Base-by-base conservation (phyloP, 257 asterid species). In the Capsicum chinense region DNA sequence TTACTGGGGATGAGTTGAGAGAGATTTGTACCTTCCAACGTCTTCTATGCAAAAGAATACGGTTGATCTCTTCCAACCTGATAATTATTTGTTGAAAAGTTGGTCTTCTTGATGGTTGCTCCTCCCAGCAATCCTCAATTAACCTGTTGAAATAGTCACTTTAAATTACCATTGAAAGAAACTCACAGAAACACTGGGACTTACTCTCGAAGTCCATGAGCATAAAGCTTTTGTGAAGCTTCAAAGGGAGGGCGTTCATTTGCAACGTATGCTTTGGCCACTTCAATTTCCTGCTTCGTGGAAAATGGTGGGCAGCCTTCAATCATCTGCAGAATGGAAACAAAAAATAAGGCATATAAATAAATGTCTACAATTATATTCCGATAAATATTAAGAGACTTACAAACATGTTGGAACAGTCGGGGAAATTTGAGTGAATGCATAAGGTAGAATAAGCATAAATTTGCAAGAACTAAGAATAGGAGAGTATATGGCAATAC, bases 201-300 rank as follows among this genome's bases (percentile, higher is more conserved):
- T 91, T 90, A 95, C 98, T 89, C 93, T 89, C 88, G 90, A 63
- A 95, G 89, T 82, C 94, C 97, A 87, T 89, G 83, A 58, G 91
- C 91, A 86, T 92, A 95, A 80, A 74, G 90, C 90, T 89, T 95
- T 70, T 69, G 57, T 60, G 96, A 90, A 88, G 98, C 97, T 82
- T 85, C 87, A 83, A 93, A 95, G 57, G 96, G 94, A 71, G 98
- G 98, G 37, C 98, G 96, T 87, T 92, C 96, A 52, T 93, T 92
- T 71, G 92, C 92, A 83, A 89, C 92, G 84, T 92, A 93, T 35
- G 92, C 90, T 90, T 93, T 91, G 66, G 98, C 93, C 81, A 91
- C 98, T 68, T 92, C 98, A 26, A 60, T 78, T 83, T 95, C 96
- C 84, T 90, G 88, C 90, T 86, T 92, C 35, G 67, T 83, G 66